Percentiles rank a stretch among this genome's conserved stretches.
These are phyloP conservation scores for Pythium rhizo-oryzae DNA, from an alignment of 352 stramenopile genomes.

Conservation along the genomic window DNA sequence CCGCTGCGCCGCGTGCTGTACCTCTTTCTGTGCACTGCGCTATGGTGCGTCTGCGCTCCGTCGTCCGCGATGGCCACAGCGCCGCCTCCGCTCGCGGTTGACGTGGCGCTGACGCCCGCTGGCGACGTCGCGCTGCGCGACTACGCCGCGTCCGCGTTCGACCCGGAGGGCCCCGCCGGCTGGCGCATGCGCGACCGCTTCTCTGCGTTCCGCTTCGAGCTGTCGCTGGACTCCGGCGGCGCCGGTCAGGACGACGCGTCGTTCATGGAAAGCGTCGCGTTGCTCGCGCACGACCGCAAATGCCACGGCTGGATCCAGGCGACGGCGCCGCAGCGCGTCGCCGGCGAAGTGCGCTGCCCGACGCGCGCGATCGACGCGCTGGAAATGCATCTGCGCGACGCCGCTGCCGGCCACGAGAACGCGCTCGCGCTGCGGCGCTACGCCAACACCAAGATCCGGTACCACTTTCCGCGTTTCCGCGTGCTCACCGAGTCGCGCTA, in stretches of 20 bases:
- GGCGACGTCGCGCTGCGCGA: not conserved
- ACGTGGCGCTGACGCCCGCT: constrained; percentile 12
- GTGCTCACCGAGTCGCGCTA: constrained; percentile 30
- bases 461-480: constrained; percentile 35
- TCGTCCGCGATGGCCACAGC: no score
- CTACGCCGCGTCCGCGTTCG: not conserved
- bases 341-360: constrained; percentile 26
- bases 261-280: not conserved
- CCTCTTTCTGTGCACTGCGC: no score
- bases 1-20: no score
- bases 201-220: constrained; percentile 26
- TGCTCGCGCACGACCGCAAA: not conserved
- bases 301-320: constrained; percentile 32
- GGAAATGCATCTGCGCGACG: constrained; percentile 5
- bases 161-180: constrained; percentile 12
- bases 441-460: constrained; percentile 33
- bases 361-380: not conserved
- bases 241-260: no score
- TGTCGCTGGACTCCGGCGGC: not conserved
- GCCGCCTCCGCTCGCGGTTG: constrained; percentile 8
- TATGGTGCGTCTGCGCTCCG: no score
- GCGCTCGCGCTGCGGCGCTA: constrained; percentile 4
- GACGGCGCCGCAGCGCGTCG: not conserved
- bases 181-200: constrained; percentile 30
- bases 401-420: not conserved